phyloP scores from a whole-genome alignment of 495 filamentous ascomycete genomes.

The Sordaria brevicollis region DNA sequence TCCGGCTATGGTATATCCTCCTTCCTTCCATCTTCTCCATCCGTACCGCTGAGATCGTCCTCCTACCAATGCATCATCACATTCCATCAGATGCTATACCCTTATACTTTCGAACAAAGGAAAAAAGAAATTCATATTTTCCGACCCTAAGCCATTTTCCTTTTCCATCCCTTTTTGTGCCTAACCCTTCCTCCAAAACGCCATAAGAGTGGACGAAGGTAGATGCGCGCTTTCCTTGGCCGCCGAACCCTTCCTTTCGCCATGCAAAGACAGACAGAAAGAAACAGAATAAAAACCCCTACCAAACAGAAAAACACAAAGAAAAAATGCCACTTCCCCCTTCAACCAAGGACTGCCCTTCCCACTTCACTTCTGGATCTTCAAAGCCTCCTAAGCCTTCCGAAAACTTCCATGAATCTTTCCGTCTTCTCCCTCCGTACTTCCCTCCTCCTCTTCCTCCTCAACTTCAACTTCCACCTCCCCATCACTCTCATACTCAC shows the following conservation, averaged over 20 bases:
- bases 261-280: background rate
- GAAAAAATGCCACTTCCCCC: background rate
- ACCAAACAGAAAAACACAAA: background rate
- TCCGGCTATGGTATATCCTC: background rate
- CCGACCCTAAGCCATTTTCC: background rate
- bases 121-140: background rate
- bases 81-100: background rate
- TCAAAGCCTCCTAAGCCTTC: background rate
- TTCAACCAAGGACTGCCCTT: background rate
- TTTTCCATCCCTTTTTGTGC: background rate
- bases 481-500: constrained; percentile 43
- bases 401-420: background rate
- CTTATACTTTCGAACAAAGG: background rate
- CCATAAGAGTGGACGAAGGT: background rate
- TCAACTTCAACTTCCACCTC: constrained; percentile 41
- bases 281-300: background rate
- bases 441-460: constrained; percentile 11
- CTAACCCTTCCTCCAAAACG: background rate
- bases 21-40: background rate
- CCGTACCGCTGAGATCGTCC: background rate
- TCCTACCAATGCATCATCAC: background rate
- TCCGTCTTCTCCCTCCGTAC: constrained; percentile 1
- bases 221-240: background rate
- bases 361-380: background rate
- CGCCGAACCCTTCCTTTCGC: background rate